Base-by-base conservation (phyloP, 129 eudicot species). In the Gnaphalium uliginosum region DNA sequence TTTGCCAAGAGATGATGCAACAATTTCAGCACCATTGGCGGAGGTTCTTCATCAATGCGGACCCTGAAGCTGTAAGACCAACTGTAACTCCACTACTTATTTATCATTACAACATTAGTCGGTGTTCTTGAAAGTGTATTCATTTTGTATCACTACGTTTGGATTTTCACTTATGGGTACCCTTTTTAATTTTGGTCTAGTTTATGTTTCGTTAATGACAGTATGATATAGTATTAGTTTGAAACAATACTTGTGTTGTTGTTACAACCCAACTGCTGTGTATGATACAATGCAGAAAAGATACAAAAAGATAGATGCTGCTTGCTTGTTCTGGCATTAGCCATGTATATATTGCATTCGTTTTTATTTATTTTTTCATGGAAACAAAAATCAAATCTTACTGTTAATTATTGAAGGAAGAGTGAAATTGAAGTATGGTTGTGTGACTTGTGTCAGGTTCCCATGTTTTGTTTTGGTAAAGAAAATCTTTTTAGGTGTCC, bases 361-460 rank as follows among this genome's bases (percentile, higher is more conserved):
- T 18, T 14, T 11, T 14, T 10, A 8, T 37, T 35, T 8, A 2
- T 46, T 46, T 46, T 3, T 0, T 43, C n/a, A 46, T 14, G 13
- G 3, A 4, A 17, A 32, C 46, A 19, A n/a, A n/a, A n/a, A n/a
- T n/a, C n/a, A n/a, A n/a, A n/a, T n/a, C n/a, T n/a, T n/a, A n/a
- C n/a, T n/a, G 21, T 46, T 33, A 59, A 78, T 69, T 25, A 78
- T 69, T 30, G 65, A 4, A 54, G 56, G 29, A 66, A 80, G 83
- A 29, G 79, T 80, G 75, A 67, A 80, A 46, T 5, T 51, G 50
- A 80, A 80, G 83, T 46, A 41, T 80, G 19, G 30, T 11, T 46
- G 32, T 3, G 32, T 24, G n/a, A n/a, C n/a, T n/a, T 33, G 62
- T 80, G 79, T 66, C 79, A 73, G 83, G 62, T 10, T 8, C 30